Conservation (phyloP, 176 grass and related monocot genomes). For the Aegilops longissima region DNA sequence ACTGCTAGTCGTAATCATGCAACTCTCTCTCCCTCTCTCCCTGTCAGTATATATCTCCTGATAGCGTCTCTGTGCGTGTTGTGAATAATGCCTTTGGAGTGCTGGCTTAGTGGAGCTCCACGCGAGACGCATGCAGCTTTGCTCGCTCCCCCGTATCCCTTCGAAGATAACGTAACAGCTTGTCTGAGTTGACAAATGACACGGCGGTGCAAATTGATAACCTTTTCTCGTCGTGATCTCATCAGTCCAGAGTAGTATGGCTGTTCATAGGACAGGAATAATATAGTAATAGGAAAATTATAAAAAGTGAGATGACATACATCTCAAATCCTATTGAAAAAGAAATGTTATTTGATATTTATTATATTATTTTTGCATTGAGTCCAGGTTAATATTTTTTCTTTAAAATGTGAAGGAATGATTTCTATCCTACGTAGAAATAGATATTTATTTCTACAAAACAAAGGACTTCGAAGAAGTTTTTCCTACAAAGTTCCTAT, state of each 20-base stretch:
- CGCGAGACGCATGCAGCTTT: not conserved
- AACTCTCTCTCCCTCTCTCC: not conserved
- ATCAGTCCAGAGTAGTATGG: not conserved
- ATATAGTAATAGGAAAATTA: no score
- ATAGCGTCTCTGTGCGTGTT: not conserved
- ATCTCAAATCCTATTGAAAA: no score
- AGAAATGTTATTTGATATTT: no score
- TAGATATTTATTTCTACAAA: no score
- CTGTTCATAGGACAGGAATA: no score
- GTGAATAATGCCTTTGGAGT: not conserved
- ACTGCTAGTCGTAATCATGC: constrained; percentile 35
- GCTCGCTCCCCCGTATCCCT: not conserved
- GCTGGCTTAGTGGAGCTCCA: constrained; percentile 5
- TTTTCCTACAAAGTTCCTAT: no score
- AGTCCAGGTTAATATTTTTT: no score
- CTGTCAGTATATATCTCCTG: not conserved
- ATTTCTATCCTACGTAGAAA: no score
- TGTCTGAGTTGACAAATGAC: not conserved
- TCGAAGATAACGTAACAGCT: not conserved
- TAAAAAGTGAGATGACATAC: no score
- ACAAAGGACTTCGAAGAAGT: no score
- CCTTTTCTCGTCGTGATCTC: not conserved
- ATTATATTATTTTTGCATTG: no score
- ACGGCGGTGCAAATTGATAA: not conserved
- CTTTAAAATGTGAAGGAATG: no score